phyloP scores from a whole-genome alignment of 2,329 filamentous ascomycete genomes.

The Neofusicoccum sp. region DNA sequence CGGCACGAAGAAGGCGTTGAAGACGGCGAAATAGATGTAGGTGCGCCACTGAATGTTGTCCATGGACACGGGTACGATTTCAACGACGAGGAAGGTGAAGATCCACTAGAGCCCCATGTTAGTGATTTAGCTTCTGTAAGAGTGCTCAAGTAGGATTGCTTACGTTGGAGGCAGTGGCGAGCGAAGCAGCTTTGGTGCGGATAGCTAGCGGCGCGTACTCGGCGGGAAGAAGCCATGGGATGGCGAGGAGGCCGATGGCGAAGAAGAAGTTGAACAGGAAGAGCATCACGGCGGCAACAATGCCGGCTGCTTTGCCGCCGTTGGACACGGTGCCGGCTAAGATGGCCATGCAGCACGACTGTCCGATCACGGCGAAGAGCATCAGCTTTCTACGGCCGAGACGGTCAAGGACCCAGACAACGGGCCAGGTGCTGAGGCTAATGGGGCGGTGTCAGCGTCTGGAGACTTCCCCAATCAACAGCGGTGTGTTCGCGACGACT shows the following conservation, averaged over 20 bases:
- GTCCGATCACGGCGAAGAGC: constrained; percentile 35
- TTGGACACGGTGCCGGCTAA: constrained; percentile 37
- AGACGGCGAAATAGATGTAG: constrained; percentile 26
- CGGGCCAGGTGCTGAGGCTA: constrained; percentile 36
- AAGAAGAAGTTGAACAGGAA: constrained; percentile 42
- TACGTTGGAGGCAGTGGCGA: constrained; percentile 41
- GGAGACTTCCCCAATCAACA: too few species aligned
- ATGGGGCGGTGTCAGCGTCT: background rate
- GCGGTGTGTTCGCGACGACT: background rate
- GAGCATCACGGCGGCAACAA: constrained; percentile 50
- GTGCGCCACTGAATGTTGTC: constrained; percentile 32
- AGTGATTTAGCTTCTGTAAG: constrained; percentile 41
- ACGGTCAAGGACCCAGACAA: constrained; percentile 41
- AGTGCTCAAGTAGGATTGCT: constrained; percentile 29
- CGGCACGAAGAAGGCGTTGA: constrained; percentile 41
- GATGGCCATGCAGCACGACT: constrained; percentile 47
- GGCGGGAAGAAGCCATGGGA: constrained; percentile 39
- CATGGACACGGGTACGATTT: constrained; percentile 45
- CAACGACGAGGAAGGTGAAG: constrained; percentile 37
- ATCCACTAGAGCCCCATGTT: constrained; percentile 41
- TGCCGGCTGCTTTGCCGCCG: constrained; percentile 41
- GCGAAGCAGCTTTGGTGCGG: constrained; percentile 41
- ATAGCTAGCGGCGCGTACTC: constrained; percentile 45
- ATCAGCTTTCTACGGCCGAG: constrained; percentile 34
- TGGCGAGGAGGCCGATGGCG: constrained; percentile 33